Evolutionary conservation across 768 basidiomycete species (phyloP), one percentile per base, ranked within the genome.

Genomic region (Mycena belliarum): DNA sequence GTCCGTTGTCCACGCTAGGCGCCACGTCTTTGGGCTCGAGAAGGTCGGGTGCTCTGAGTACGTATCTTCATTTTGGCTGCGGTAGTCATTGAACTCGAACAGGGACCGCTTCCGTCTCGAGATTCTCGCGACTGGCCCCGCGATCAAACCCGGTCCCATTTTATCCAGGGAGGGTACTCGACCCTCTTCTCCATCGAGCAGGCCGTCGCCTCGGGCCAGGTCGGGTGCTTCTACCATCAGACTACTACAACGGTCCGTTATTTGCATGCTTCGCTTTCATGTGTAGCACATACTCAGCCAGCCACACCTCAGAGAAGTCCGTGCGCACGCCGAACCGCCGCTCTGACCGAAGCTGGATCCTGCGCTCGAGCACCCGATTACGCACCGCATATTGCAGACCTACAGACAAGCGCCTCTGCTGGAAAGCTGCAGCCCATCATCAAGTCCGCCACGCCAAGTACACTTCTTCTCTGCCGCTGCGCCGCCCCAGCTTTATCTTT

Each of bases 41-140:
- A 67, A 67, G 15, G 57, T 72, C 55, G 75, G 72, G 14, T 71
- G 74, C 40, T 68, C 71, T 35, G 68, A 66, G 49, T 52, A 43
- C 35, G 28, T 46, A 1, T 20, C 6, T 35, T 35, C 12, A 35
- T 35, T 35, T 14, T 16, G 11, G 15, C 8, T 16, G 35, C 35
- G 35, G 35, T 14, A 16, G 10, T 14, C 25, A 25, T 44, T 24
- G 15, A 4, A 33, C 16, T 35, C 14, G 16, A 14, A 14, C 33
- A 72, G 73, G 60, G 72, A 75, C 25, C 68, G 76, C 20, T 74
- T 78, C 44, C 78, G 77, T 60, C 77, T 82, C 68, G 81, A 81
- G 67, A 76, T 81, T 48, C 79, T 79, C 40, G 69, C 75, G 24
- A 80, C 79, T 0, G 74, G 74, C 3, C 74, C 77, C 38, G 73